Base-by-base conservation (phyloP, 768 basidiomycete genomes). In the Suillus bovinus region DNA sequence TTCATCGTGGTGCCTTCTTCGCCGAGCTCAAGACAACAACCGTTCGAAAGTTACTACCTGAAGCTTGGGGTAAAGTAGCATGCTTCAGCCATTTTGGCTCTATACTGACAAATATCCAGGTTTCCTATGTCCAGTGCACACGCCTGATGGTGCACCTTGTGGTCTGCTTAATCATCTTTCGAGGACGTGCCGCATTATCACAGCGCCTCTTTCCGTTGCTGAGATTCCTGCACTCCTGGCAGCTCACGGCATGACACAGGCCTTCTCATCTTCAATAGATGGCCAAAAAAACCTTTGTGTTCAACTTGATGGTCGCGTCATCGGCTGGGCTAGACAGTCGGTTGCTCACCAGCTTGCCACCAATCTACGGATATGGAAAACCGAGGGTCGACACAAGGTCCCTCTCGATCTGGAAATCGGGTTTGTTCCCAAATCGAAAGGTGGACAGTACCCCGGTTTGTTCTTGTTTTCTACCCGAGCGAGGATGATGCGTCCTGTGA, bases 1-100 rank as follows among this genome's bases (percentile, higher is more conserved):
- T 99, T 34, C 97, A 99, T 78, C 93, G 97, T 77, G 97, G 97
- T 74, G 95, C 97, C 41, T 99, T 99, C 85, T 99, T 99, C 72
- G 93, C 96, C 8, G 95, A 99, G 74, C 86, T 99, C 59, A 98
- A 98, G 80, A 99, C 97, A 1, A 99, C 97, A 0, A 89, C 94
- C 24, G 97, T 99, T 60, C 89, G 97, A 65, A 99, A 99, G 75
- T 80, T 99, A 57, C 80, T 98, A 20, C 97, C 97, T 27, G 97
- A 99, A 77, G 92, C 96, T 38, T 99, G 97, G 97, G 97, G 94
- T 94, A 56, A 55, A 39, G 36, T 13, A 39, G 71, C 66, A 81
- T 72, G 17, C 5, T 49, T 60, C 29, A 29, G 36, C 33, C 33
- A 24, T 52, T 58, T 36, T 24, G 34, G 38, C 47, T 22, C 63